Conservation (phyloP, 192 early-diverging fungal genomes). For the Phycomyces blakesleeanus region DNA sequence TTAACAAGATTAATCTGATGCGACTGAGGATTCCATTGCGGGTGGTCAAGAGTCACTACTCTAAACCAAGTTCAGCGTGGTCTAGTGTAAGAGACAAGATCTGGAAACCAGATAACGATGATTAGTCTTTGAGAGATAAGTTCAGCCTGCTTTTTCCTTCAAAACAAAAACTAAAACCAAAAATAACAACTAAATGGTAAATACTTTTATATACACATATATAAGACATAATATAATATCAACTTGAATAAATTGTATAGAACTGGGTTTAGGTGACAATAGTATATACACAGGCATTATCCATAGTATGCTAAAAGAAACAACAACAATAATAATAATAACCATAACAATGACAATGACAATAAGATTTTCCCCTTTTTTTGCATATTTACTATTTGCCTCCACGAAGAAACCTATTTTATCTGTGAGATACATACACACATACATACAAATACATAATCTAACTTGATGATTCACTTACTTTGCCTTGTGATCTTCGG, state of each 20-base stretch:
- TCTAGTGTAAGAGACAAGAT: neutral
- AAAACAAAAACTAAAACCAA: no score
- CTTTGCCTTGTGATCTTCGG: slow-evolving; percentile 40
- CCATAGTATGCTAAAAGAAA: neutral
- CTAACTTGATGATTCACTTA: slow-evolving; percentile 7
- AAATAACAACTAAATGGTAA: no score
- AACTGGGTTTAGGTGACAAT: no score
- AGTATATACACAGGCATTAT: neutral
- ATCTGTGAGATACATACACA: neutral
- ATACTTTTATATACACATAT: neutral
- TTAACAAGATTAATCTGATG: slow-evolving; percentile 85
- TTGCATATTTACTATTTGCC: neutral
- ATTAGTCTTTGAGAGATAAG: neutral
- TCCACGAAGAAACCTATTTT: neutral
- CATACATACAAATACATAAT: no score
- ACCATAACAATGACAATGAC: no score
- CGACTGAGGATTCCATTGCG: slow-evolving; percentile 68
- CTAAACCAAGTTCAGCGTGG: neutral
- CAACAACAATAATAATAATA: neutral
- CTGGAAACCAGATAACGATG: no score
- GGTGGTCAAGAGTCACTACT: neutral
- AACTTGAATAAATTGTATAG: no score
- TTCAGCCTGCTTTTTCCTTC: neutral
- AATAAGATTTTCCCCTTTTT: neutral
- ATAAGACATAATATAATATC: no score